Percentiles rank a stretch among this genome's conserved stretches.
Evolutionary conservation across 129 eudicot genomes (phyloP).

Genomic region (Flaveria linearis): DNA sequence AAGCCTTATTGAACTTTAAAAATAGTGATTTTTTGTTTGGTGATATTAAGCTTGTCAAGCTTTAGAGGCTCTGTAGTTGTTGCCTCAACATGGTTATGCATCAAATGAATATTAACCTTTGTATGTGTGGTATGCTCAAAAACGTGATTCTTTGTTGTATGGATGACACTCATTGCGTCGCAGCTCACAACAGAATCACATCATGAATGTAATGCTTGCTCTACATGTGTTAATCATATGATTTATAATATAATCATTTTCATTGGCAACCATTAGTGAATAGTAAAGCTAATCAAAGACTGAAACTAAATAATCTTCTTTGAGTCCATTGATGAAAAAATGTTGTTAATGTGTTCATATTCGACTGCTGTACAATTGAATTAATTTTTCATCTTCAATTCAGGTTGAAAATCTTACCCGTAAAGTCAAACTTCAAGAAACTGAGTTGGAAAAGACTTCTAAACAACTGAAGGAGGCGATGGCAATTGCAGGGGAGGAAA

Average conservation of each 20-base stretch:
- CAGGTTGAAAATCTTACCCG: constrained; percentile 82
- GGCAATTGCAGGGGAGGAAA: constrained; percentile 83
- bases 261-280: constrained; percentile 13
- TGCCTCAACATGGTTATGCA: not conserved
- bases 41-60: not conserved
- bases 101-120: not conserved
- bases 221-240: constrained; percentile 13
- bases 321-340: not conserved
- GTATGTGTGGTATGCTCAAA: not conserved
- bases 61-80: not conserved
- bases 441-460: constrained; percentile 70
- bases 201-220: not conserved
- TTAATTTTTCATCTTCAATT: constrained; percentile 18
- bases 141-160: not conserved
- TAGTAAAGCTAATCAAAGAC: not conserved
- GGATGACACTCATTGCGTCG: not conserved
- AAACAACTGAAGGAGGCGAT: constrained; percentile 89
- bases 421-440: constrained; percentile 75
- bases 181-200: not conserved
- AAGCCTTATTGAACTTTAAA: not conserved
- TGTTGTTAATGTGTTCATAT: not conserved
- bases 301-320: not conserved
- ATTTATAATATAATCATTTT: not conserved
- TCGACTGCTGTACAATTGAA: not conserved
- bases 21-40: not conserved